phyloP scores from a whole-genome alignment of 2,329 filamentous ascomycete genomes.

The Cladophialophora psammophila region DNA sequence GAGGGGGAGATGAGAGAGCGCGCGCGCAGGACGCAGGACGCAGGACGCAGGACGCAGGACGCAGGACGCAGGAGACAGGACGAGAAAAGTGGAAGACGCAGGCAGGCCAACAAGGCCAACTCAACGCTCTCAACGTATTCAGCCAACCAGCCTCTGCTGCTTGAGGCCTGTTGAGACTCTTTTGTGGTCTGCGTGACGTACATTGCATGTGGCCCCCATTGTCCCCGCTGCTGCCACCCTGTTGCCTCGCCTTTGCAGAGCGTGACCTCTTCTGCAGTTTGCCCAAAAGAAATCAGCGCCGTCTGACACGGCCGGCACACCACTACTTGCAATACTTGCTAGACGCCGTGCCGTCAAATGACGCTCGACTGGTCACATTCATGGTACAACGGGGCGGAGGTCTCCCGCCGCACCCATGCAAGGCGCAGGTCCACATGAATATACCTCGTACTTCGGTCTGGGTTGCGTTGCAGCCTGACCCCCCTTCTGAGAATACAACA shows the following conservation, averaged over 20 bases:
- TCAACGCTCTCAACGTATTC: neutral
- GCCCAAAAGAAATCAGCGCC: neutral
- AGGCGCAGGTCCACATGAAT: neutral
- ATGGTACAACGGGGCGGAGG: too few species aligned
- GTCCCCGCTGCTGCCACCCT: constrained; percentile 12
- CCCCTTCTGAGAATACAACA: neutral
- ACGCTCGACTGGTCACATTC: too few species aligned
- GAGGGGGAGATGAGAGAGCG: neutral
- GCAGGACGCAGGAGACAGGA: neutral
- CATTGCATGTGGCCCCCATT: constrained; percentile 3
- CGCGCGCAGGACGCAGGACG: neutral
- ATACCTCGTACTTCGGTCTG: neutral
- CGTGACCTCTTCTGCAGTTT: neutral
- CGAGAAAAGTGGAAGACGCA: neutral
- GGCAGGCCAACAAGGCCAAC: neutral
- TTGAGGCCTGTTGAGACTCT: neutral
- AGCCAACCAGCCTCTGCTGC: neutral
- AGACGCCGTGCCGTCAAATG: too few species aligned
- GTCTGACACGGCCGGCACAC: neutral
- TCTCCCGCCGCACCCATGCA: neutral
- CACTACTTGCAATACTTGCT: too few species aligned
- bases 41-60: neutral
- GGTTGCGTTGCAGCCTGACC: neutral
- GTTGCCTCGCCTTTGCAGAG: neutral
- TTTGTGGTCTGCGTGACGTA: neutral